Conservation (phyloP, 2,329 filamentous ascomycete genomes). For the Hymenoscyphus albidus region DNA sequence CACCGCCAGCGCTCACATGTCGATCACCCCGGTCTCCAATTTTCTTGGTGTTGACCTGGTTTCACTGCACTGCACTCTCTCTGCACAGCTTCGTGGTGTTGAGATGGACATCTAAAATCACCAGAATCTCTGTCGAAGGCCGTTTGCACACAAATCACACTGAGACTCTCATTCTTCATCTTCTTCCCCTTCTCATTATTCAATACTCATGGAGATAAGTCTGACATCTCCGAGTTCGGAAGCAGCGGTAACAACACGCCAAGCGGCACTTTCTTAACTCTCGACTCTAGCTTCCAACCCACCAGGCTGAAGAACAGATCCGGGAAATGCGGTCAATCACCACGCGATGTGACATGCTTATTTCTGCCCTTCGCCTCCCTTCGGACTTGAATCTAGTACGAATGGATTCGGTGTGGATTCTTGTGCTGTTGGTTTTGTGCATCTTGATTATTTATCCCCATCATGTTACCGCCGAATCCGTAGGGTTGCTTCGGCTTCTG, state of each 20-base stretch:
- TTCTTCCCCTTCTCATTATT: not conserved
- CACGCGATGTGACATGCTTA: not conserved
- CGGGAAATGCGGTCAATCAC: not conserved
- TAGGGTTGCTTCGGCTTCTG: not conserved
- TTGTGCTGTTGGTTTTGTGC: not conserved
- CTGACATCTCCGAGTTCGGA: not conserved
- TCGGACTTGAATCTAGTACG: not conserved
- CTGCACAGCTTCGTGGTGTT: no score
- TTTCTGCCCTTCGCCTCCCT: not conserved
- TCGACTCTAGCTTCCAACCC: not conserved
- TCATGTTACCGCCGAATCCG: not conserved
- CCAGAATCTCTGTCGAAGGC: no score
- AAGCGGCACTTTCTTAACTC: not conserved
- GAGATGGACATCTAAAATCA: no score
- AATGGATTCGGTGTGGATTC: not conserved
- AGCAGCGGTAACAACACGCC: not conserved
- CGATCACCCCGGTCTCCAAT: no score
- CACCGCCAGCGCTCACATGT: no score
- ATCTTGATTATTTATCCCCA: slow-evolving; percentile 2
- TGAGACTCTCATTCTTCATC: not conserved
- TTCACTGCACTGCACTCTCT: no score
- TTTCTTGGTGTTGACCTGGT: no score
- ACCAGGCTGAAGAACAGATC: not conserved
- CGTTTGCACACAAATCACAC: no score
- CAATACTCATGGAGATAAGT: not conserved